Base-by-base conservation (phyloP, 2,329 filamentous ascomycete species). In the Orbilia blumenaviensis region DNA sequence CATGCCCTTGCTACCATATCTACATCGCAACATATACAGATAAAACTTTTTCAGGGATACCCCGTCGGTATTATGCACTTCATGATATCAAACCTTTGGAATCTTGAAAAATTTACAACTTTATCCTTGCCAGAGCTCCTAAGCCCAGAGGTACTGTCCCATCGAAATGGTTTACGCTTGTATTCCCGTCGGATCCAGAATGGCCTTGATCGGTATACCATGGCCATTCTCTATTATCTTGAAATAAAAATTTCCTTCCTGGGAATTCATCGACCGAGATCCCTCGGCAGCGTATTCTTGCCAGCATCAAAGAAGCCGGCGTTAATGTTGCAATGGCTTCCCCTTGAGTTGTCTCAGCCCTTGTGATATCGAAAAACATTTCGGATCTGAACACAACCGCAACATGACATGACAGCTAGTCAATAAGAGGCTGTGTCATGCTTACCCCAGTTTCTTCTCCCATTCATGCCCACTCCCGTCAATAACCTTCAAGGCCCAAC, bases 361-460 rank as follows among this genome's bases (percentile, higher is more conserved):
- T 56, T 56, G 52, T 56, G 32, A 56, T 56, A 56, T 56, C 52
- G 52, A 56, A 38, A 32, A 38, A 56, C 52, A 56, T 56, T 56
- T 56, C 52, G 52, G 52, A 56, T 56, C 52, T 56, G 18, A 56
- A 56, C 52, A 36, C 52, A 56, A 29, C 52, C 29, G 29, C 52
- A 38, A 18, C 21, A n/a, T n/a, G n/a, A n/a, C n/a, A n/a, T n/a
- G n/a, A n/a, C n/a, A n/a, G n/a, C n/a, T n/a, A 6, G n/a, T 38
- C 29, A 25, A 25, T 32, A 38, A n/a, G 52, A 56, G 52, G 52
- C 32, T 38, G 52, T 56, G 52, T 56, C 32, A 56, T 32, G 38
- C 9, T 36, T 36, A 18, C 32, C 52, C 50, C 50, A 23, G 29
- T 18, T 12, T 29, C 32, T 52, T 54, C 50, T 54, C 50, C 14